Conservation (phyloP, 2,329 filamentous ascomycete genomes). For the Aureobasidium sp. region DNA sequence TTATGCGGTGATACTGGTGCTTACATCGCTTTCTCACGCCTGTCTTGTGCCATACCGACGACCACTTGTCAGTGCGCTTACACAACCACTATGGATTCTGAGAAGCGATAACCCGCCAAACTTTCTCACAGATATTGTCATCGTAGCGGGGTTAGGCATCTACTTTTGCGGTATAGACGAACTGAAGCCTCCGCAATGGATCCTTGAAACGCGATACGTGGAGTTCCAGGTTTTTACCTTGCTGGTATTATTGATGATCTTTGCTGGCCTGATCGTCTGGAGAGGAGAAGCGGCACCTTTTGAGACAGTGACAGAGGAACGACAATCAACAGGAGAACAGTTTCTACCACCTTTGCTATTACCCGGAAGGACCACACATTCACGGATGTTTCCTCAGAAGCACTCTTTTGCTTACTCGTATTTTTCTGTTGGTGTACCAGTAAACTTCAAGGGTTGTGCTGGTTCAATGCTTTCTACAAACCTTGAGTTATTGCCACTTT, state of each 20-base stretch:
- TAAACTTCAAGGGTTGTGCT: slow-evolving; percentile 53
- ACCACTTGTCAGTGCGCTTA: background rate
- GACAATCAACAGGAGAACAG: slow-evolving; percentile 22
- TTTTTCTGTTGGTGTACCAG: slow-evolving; percentile 60
- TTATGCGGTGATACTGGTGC: background rate
- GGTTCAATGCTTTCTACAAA: slow-evolving; percentile 50
- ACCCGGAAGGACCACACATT: slow-evolving; percentile 59
- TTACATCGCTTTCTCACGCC: background rate
- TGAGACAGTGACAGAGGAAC: background rate
- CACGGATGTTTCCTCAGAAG: slow-evolving; percentile 58
- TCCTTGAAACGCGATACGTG: slow-evolving; percentile 4
- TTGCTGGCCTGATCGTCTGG: slow-evolving; percentile 12
- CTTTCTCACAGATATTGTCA: background rate
- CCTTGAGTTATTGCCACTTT: slow-evolving; percentile 18
- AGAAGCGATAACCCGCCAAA: background rate
- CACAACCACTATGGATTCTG: slow-evolving; percentile 4
- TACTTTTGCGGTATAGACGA: background rate
- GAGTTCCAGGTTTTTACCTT: slow-evolving; percentile 1
- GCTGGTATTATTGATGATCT: slow-evolving; percentile 1
- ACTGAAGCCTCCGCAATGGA: slow-evolving; percentile 6
- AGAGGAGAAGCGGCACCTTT: background rate
- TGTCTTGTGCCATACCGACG: background rate
- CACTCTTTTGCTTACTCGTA: slow-evolving; percentile 67
- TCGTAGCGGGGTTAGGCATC: background rate
- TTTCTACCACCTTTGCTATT: slow-evolving; percentile 49